Evolutionary conservation across 495 filamentous ascomycete species (phyloP), one percentile per base, ranked within the genome.

Genomic region (Aspergillus sclerotioniger): DNA sequence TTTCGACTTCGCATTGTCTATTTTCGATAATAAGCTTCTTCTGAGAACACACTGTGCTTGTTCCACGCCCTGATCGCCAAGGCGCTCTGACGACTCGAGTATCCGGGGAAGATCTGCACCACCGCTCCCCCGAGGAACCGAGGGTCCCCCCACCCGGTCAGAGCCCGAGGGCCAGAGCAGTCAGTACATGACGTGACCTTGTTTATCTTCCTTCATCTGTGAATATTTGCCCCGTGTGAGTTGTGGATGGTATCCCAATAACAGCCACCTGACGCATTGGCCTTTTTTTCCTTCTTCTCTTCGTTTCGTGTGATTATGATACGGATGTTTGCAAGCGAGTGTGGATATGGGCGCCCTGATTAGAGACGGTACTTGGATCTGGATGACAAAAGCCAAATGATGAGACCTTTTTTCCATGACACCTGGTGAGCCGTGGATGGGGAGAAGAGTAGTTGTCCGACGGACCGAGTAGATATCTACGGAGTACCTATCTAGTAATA

Each of bases 161-260:
- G 49, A 51, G 32, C 49, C 49, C 41, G 21, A 37, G 12, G 20
- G 20, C 46, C 47, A 15, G 15, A 31, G 25, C 47, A 10, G 47
- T n/a, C 47, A 10, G 47, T n/a, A 29, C 47, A 16, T 31, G 47
- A n/a, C 16, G 47, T 15, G 53, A 15, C 43, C 45, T 43, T 51
- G n/a, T 37, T 52, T 9, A 48, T 57, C 19, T 58, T 61, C 57
- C 61, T 67, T 69, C 68, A 64, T 66, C 63, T 76, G 73, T 76
- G 70, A 70, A 76, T 76, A 76, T 71, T 67, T 59, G 6, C 57
- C 55, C 57, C 56, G 50, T 57, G 56, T 63, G 47, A 62, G 54
- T 60, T 66, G 61, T 54, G 61, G 62, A 67, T 63, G 55, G 56
- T 58, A 45, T 51, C 51, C 48, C 60, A 59, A 56, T 61, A 54